Base-by-base conservation (phyloP, 345 rosid species). In the Lepidium aucheri region DNA sequence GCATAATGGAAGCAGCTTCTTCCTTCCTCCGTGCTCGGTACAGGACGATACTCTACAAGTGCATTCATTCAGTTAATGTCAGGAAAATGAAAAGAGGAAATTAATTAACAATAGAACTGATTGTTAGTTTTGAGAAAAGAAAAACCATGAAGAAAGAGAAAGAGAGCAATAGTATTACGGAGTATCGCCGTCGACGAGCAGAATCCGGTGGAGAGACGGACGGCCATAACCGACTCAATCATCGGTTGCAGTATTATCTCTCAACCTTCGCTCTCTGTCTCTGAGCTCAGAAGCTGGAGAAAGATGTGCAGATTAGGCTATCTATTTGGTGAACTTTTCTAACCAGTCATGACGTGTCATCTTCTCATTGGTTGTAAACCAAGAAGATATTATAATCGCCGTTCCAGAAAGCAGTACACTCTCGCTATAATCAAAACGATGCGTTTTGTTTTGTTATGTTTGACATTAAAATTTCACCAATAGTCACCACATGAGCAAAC, bases 401-500 rank as follows among this genome's bases (percentile, higher is more conserved):
- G 51, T 28, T 65, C 60, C 24, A 5, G 54, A 68, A 68, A 58
- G 14, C 7, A 49, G 22, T 24, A 11, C n/a, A 51, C 34, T 39
- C 41, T 30, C 74, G 34, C 47, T 22, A 9, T 53, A 15, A 44
- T 24, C 39, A 41, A 65, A 73, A 59, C 67, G 72, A 61, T 11
- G 76, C 55, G 72, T 65, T 74, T 53, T 35, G 22, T 20, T 24
- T 1, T 4, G 18, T 53, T 4, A 36, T 40, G 17, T 36, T 38
- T 50, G 13, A 47, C 18, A 14, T 50, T 35, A 11, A 36, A 20
- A 22, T 33, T 43, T 84, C 81, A 84, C 88, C 93, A 86, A 55
- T 80, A 86, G 66, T 84, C 92, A 14, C 84, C 85, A 69, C 96
- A 88, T 9, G 90, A 84, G 76, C 96, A 86, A 53, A 73, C 68